Evolutionary conservation across 106 monocot genomes (phyloP).

Genomic region (Apostasia shenzhenica): DNA sequence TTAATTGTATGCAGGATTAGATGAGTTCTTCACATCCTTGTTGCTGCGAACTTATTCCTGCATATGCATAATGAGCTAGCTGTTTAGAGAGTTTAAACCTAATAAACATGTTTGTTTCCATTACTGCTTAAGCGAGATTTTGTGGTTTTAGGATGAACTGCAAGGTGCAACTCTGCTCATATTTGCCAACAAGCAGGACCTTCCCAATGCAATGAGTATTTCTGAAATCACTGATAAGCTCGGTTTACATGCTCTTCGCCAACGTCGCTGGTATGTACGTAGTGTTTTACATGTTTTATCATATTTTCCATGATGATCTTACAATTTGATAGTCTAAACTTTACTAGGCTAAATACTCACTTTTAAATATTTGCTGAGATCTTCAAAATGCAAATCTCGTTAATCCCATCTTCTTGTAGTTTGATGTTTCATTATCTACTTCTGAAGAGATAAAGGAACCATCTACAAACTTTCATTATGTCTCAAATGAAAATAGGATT

Average conservation of each 20-base stretch:
- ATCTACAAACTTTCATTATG: too few relatives aligned
- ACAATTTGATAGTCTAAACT: background rate
- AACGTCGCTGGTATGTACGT: conserved; percentile 16
- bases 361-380: background rate
- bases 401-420: background rate
- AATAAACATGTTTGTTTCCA: too few relatives aligned
- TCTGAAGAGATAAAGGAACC: too few relatives aligned
- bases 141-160: conserved; percentile 15
- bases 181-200: conserved; percentile 33
- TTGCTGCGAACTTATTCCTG: too few relatives aligned
- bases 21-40: too few relatives aligned
- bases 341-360: too few relatives aligned
- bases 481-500: too few relatives aligned
- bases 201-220: conserved; percentile 26
- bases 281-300: background rate
- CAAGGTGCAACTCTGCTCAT: conserved; percentile 22
- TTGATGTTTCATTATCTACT: background rate
- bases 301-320: background rate
- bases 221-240: conserved; percentile 31
- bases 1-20: too few relatives aligned
- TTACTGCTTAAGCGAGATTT: background rate
- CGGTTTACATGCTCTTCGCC: conserved; percentile 23
- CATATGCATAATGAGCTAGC: too few relatives aligned
- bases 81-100: too few relatives aligned
- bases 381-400: background rate